Evolutionary conservation across 306 rosid genomes (phyloP), one percentile per base, ranked within the genome.

Genomic region (Elaeagnus macrophylla): DNA sequence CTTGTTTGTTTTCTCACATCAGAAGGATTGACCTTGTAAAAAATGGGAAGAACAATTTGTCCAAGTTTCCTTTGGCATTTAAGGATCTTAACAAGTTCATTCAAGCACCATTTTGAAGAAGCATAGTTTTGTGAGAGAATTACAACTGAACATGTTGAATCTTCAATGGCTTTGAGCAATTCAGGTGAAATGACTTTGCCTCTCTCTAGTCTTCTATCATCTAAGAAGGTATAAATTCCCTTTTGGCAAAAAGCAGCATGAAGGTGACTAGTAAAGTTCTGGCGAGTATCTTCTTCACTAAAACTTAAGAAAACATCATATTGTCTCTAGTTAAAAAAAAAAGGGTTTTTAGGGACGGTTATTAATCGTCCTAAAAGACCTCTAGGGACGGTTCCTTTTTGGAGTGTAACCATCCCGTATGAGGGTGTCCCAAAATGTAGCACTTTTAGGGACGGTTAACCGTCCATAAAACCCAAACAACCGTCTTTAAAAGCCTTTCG

Each of bases 271-370:
- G 73, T 66, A 67, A 77, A 77, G 17, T 16, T 66, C 47, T 11
- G 59, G 20, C 83, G 57, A 5, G 46, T 41, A 5, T 10, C 46
- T 1, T 10, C 46, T 3, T 11, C 46, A 7, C n/a, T 41, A 41
- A 77, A 73, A 59, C 79, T 70, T 9, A 78, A 43, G 42, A 73
- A 78, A 2, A 78, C 83, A 62, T 73, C 83, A 25, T 73, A 67
- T 25, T n/a, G n/a, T n/a, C n/a, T n/a, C n/a, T n/a, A n/a, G n/a
- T n/a, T n/a, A n/a, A n/a, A n/a, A n/a, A n/a, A n/a, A n/a, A n/a
- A n/a, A n/a, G n/a, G n/a, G n/a, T n/a, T n/a, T n/a, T n/a, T n/a
- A n/a, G n/a, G n/a, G n/a, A n/a, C n/a, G n/a, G n/a, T n/a, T n/a
- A n/a, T n/a, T n/a, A n/a, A n/a, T n/a, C n/a, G n/a, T n/a, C n/a